A percentile compares a stretch with the other conserved stretches of the same genome.
These are phyloP conservation scores for Blastobotrys indianensis DNA, from an alignment of 1,139 yeast species.

Conservation along the genomic window DNA sequence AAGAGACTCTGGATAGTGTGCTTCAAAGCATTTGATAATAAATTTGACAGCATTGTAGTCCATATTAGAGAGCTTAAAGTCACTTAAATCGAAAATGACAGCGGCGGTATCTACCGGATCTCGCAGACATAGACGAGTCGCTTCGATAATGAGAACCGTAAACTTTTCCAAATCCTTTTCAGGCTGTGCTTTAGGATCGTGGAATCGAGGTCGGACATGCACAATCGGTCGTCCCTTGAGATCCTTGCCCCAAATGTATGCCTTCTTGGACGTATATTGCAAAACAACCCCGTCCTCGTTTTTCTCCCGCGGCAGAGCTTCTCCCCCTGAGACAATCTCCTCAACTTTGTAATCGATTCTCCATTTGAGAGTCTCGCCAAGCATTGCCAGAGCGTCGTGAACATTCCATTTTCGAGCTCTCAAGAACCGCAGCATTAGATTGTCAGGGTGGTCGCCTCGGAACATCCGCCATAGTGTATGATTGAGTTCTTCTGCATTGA, in stretches of 20 bases:
- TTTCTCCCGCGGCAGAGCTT: constrained; percentile 38
- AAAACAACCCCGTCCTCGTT: constrained; percentile 44
- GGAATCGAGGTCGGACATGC: constrained; percentile 64
- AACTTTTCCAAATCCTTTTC: constrained; percentile 61
- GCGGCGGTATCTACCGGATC: constrained; percentile 68
- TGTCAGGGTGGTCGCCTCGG: constrained; percentile 68
- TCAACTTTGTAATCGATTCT: constrained; percentile 54
- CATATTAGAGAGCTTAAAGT: constrained; percentile 72
- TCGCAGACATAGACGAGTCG: constrained; percentile 54
- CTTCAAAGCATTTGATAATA: constrained; percentile 71
- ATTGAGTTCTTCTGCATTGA: constrained; percentile 41
- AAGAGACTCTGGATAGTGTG: constrained; percentile 81
- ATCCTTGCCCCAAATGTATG: constrained; percentile 62
- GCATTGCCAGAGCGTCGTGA: constrained; percentile 58
- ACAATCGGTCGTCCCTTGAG: constrained; percentile 62
- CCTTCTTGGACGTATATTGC: constrained; percentile 53
- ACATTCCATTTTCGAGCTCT: constrained; percentile 73
- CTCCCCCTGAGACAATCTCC: constrained; percentile 55
- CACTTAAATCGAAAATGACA: constrained; percentile 68
- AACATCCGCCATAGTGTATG: constrained; percentile 50
- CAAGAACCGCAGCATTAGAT: constrained; percentile 55
- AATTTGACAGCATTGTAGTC: constrained; percentile 79
- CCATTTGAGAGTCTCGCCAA: constrained; percentile 65
- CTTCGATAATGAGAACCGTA: constrained; percentile 64
- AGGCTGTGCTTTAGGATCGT: constrained; percentile 64